Evolutionary conservation across 768 basidiomycete species (phyloP).

Genomic region (Mycena galopus): DNA sequence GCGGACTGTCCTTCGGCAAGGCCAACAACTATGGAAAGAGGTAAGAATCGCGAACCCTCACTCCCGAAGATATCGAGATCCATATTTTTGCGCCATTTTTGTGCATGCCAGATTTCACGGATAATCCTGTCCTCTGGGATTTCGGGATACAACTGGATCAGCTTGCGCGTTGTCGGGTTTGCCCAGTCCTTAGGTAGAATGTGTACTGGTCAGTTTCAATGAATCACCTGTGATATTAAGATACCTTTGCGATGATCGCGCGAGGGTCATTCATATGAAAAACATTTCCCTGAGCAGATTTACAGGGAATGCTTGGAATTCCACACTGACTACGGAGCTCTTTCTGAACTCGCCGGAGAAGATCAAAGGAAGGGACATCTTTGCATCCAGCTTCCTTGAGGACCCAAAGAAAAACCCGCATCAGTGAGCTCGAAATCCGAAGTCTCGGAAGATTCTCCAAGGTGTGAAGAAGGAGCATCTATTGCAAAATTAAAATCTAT

Average conservation of each 20-base stretch:
- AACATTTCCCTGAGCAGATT: slow-evolving; percentile 12
- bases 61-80: not conserved
- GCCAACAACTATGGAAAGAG: too few species aligned
- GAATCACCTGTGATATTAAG: too few species aligned
- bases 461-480: slow-evolving; percentile 27
- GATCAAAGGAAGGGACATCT: slow-evolving; percentile 21
- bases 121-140: slow-evolving; percentile 11
- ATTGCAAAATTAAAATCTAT: not conserved
- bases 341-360: not conserved
- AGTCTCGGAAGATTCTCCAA: slow-evolving; percentile 24
- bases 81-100: too few species aligned
- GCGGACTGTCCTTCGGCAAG: too few species aligned
- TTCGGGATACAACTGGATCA: slow-evolving; percentile 14
- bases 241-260: slow-evolving; percentile 6
- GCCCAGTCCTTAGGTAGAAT: slow-evolving; percentile 1
- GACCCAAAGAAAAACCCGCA: slow-evolving; percentile 22
- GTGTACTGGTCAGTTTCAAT: not conserved
- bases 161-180: not conserved
- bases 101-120: not conserved
- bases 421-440: slow-evolving; percentile 15
- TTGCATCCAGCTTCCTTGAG: slow-evolving; percentile 1
- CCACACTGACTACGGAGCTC: slow-evolving; percentile 8
- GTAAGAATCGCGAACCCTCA: too few species aligned
- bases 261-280: slow-evolving; percentile 27
- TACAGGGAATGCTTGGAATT: slow-evolving; percentile 9